These are phyloP conservation scores for Hevea brasiliensis DNA, from an alignment of 345 rosid species.

Conservation along the genomic window DNA sequence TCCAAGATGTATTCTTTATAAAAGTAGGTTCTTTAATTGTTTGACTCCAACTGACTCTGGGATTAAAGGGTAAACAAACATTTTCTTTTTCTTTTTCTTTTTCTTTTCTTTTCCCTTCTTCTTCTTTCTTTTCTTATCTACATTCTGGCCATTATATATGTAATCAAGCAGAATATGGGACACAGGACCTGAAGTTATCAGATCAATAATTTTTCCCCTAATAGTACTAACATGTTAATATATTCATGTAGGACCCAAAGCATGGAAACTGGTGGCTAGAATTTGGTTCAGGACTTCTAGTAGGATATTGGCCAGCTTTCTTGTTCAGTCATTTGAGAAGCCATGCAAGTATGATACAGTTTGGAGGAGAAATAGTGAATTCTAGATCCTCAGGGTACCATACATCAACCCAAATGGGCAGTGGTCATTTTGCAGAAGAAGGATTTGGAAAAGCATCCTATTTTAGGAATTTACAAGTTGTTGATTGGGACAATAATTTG, in stretches of 20 bases:
- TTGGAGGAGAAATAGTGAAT: slow-evolving; percentile 39
- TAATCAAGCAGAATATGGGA: slow-evolving; percentile 2
- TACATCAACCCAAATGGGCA: slow-evolving; percentile 37
- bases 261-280: slow-evolving; percentile 42
- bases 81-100: background rate
- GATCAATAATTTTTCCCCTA: slow-evolving; percentile 1
- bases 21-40: slow-evolving; percentile 14
- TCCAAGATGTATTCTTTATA: slow-evolving; percentile 6
- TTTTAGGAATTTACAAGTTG: slow-evolving; percentile 33
- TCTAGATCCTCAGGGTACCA: slow-evolving; percentile 29
- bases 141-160: background rate
- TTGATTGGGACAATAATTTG: slow-evolving; percentile 39
- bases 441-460: slow-evolving; percentile 38
- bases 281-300: slow-evolving; percentile 33
- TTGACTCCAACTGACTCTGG: slow-evolving; percentile 8
- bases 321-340: slow-evolving; percentile 36
- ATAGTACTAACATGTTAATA: slow-evolving; percentile 7
- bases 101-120: background rate
- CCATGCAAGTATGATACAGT: slow-evolving; percentile 39
- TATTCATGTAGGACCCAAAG: slow-evolving; percentile 33
- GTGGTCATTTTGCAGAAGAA: slow-evolving; percentile 36
- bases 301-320: slow-evolving; percentile 36
- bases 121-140: background rate
- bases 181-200: background rate
- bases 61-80: slow-evolving; percentile 3